phyloP scores from a whole-genome alignment of 352 stramenopile genomes.

The Phytophthora rubi region DNA sequence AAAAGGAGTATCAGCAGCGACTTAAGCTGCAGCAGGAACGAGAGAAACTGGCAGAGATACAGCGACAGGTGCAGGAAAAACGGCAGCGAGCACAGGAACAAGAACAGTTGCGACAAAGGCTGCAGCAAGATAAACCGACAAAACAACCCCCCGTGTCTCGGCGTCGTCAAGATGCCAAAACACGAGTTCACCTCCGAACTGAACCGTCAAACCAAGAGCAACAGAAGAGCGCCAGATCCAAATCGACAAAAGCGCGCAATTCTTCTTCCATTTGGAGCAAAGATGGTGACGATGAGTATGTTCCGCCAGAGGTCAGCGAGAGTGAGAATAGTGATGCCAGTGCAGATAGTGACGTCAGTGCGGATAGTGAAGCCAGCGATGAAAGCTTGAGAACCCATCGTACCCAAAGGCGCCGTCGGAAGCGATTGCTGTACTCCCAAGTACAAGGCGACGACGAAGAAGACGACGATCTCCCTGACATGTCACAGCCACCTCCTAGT shows the following conservation, averaged over 20 bases:
- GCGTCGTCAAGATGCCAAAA: conserved; percentile 1
- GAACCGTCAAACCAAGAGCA: conserved; percentile 1
- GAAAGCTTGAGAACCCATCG: conserved; percentile 12
- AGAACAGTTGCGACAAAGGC: conserved; percentile 29
- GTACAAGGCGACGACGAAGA: conserved; percentile 51
- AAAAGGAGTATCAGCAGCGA: conserved; percentile 40
- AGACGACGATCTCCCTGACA: conserved; percentile 48
- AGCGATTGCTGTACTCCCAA: conserved; percentile 58
- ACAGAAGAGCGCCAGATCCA: conserved; percentile 1
- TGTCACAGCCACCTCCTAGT: conserved; percentile 33
- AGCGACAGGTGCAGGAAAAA: conserved; percentile 23
- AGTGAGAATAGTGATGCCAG: conserved; percentile 17
- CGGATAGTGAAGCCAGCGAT: conserved; percentile 13
- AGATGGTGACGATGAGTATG: conserved; percentile 32
- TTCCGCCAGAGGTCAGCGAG: conserved; percentile 29
- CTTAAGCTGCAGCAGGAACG: conserved; percentile 30
- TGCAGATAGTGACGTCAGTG: conserved; percentile 19
- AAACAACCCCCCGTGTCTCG: conserved; percentile 6
- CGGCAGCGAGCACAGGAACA: conserved; percentile 26
- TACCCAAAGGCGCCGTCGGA: conserved; percentile 38
- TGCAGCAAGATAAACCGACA: conserved; percentile 22
- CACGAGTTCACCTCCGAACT: neutral
- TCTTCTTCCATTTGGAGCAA: conserved; percentile 27
- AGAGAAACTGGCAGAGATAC: conserved; percentile 32
- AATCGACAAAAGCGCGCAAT: conserved; percentile 16